Evolutionary conservation across 495 filamentous ascomycete genomes (phyloP).

Genomic region (Extremus antarcticus): DNA sequence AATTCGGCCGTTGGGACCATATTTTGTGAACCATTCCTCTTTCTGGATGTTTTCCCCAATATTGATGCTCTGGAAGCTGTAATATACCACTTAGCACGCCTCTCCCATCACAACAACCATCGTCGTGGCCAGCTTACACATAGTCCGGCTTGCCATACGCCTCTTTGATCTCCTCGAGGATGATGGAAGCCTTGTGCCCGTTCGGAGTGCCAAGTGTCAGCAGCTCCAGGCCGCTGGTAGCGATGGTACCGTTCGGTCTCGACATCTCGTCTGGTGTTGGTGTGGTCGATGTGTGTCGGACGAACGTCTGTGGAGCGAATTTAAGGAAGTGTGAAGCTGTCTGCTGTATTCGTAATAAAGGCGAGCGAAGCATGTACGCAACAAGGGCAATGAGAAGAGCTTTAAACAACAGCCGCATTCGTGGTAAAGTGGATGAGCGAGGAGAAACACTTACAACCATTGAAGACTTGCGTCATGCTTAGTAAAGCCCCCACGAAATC

Average conservation of each 20-base stretch:
- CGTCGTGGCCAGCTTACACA: not conserved
- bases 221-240: constrained; percentile 47
- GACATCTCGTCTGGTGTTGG: constrained; percentile 11
- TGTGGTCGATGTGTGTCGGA: not conserved
- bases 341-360: constrained; percentile 8
- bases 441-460: no score
- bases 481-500: no score
- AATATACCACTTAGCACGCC: not conserved
- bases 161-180: constrained; percentile 32
- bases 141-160: constrained; percentile 26
- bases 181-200: constrained; percentile 28
- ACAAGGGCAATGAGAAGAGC: not conserved
- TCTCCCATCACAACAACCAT: not conserved
- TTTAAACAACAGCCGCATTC: constrained; percentile 2
- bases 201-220: constrained; percentile 42
- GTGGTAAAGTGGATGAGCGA: no score
- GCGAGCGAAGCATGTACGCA: constrained; percentile 1
- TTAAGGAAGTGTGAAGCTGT: constrained; percentile 12
- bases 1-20: constrained; percentile 31
- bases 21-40: constrained; percentile 30
- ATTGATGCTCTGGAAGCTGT: constrained; percentile 28
- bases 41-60: constrained; percentile 31
- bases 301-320: constrained; percentile 1
- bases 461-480: no score
- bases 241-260: constrained; percentile 40